Base-by-base conservation (phyloP, 2,329 filamentous ascomycete species). In the Tolypocladium paradoxum region DNA sequence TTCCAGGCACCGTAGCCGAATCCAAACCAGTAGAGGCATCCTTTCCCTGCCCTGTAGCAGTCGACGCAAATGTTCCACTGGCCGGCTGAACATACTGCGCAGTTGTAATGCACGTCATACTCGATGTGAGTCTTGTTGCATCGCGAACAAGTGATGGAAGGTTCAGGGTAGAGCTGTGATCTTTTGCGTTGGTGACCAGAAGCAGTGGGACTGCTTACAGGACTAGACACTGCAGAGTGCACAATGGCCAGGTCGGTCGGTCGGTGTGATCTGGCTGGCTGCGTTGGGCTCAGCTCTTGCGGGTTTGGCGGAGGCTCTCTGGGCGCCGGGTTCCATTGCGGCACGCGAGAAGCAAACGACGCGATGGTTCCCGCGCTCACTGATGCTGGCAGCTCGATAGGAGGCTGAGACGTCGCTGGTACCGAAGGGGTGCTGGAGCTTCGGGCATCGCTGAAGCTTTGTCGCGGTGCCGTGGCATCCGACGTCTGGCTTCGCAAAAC, bases 21-120 rank as follows among this genome's bases (percentile, higher is more conserved):
- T 1, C 92, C 91, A 60, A 85, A 90, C 90, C 90, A 96, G 65
- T 93, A 82, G 20, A 82, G 75, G 65, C 92, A 97, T 12, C 91
- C 91, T 62, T 81, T 81, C 9, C 85, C 85, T 14, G 73, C 66
- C 31, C 89, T 83, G 66, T 95, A 96, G 71, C 92, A 97, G 57
- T 77, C 77, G 2, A 87, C 70, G 63, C 92, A 97, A 12, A 96
- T 74, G 64, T 91, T 86, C 75, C 85, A 95, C 48, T 81, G 74
- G 1, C 88, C 89, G 6, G 76, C 71, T 18, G 79, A 75, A 67
- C 92, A 96, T 49, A 76, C 74, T 2, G 71, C 68, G 68, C 92
- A 97, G 64, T 87, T 87, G 69, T 92, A 95, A 67, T 96, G 89
- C 2, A 96, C 72, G 9, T 89, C 83, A 60, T 95, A 90, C 65